Evolutionary conservation across 306 rosid species (phyloP), one percentile per base, ranked within the genome.

Genomic region (Malus asiatica): DNA sequence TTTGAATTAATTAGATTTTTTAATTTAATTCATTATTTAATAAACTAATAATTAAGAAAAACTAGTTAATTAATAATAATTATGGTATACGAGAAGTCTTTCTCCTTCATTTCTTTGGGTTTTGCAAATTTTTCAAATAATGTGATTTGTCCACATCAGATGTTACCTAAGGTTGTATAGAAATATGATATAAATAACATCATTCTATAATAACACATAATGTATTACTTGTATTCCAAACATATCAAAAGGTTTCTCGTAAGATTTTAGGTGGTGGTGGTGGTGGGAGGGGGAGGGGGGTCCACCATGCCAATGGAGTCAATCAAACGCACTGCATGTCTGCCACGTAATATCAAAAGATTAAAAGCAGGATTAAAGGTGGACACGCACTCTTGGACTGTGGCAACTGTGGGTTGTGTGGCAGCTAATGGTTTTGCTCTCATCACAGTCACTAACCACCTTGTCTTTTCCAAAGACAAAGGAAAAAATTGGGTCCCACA

Each of bases 391-490:
- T 58, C 75, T 45, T 27, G 66, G 82, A 79, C 70, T 77, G 87
- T 85, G 87, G 68, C 42, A 14, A 64, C 32, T 33, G 22, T 18
- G 86, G 42, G 16, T 1, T n/a, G 15, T 20, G 48, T 35, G 82
- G 87, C 75, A 59, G 87, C 64, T 78, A 77, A 72, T 60, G 82
- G 68, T 6, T 63, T 81, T 76, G 83, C 78, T 84, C 79, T 68
- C 86, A 77, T 84, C 80, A 66, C 51, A 3, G 29, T 65, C 80
- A 72, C 80, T 73, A 48, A 52, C 59, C 33, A 75, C 82, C 82
- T 48, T 75, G 86, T 89, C 88, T 85, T 82, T 86, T 89, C 95
- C 95, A 81, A 85, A 82, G 76, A 79, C 84, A 85, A 80, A 77
- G 97, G 91, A 89, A 75, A 75, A 76, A 64, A 0, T 8, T 13